phyloP scores from a whole-genome alignment of 2,329 filamentous ascomycete genomes.

The Alternaria novae-zelandiae region DNA sequence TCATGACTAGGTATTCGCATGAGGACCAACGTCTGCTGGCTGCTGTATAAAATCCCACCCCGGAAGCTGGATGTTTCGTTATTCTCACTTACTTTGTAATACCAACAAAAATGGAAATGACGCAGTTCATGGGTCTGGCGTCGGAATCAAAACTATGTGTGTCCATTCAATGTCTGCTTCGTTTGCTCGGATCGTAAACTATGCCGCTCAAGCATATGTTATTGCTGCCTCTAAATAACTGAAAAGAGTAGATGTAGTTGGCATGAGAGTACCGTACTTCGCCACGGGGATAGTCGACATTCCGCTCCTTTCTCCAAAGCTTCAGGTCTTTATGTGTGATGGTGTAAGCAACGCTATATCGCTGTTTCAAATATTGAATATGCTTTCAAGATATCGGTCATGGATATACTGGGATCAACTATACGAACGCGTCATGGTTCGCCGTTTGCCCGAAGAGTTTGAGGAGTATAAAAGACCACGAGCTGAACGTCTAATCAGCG shows the following conservation, averaged over 20 bases:
- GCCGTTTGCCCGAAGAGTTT: neutral
- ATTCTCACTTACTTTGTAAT: neutral
- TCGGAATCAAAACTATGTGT: accelerated
- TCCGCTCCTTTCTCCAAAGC: too few relatives aligned
- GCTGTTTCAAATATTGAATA: too few relatives aligned
- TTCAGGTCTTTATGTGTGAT: too few relatives aligned
- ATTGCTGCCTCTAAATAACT: neutral
- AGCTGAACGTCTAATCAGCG: neutral
- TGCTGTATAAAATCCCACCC: neutral
- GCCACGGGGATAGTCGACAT: too few relatives aligned
- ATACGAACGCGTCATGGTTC: too few relatives aligned
- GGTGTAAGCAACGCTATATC: too few relatives aligned
- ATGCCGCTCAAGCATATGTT: neutral
- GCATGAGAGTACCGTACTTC: too few relatives aligned
- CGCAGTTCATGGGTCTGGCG: too few relatives aligned
- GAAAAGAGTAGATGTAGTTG: accelerated
- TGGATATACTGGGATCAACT: too few relatives aligned
- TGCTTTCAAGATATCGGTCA: too few relatives aligned
- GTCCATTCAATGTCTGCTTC: neutral
- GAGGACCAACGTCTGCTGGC: neutral
- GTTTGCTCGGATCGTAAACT: neutral
- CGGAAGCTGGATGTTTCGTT: neutral
- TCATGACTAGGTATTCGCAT: accelerated
- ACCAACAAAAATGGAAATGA: neutral
- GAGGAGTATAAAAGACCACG: neutral